phyloP scores from a whole-genome alignment of 2,329 filamentous ascomycete species.

The Tolypocladium ophioglossoides region DNA sequence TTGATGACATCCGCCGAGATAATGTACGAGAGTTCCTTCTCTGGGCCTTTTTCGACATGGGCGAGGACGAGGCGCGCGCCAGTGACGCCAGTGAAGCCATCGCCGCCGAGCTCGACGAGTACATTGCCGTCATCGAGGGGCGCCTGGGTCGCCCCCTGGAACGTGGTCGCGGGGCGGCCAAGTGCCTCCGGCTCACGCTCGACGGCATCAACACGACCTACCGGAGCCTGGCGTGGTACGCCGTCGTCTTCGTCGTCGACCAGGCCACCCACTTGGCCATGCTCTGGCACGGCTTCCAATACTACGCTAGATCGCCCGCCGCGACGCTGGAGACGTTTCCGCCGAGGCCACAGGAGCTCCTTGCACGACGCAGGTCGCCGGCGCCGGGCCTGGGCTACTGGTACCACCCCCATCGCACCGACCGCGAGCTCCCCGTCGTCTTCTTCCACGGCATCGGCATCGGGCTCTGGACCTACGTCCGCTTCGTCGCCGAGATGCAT shows the following conservation, averaged over 20 bases:
- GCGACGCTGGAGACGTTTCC: slow-evolving; percentile 39
- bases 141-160: slow-evolving; percentile 38
- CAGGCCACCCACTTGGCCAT: slow-evolving; percentile 36
- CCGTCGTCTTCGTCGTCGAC: slow-evolving; percentile 44
- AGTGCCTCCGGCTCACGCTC: slow-evolving; percentile 52
- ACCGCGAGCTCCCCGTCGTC: slow-evolving; percentile 42
- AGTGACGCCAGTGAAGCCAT: slow-evolving; percentile 18
- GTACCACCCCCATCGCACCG: slow-evolving; percentile 48
- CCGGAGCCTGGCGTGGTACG: slow-evolving; percentile 54
- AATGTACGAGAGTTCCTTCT: slow-evolving; percentile 56
- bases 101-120: slow-evolving; percentile 31
- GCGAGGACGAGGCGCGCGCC: slow-evolving; percentile 15
- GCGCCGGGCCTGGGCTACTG: slow-evolving; percentile 49
- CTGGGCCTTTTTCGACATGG: slow-evolving; percentile 55
- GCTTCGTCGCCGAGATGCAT: slow-evolving; percentile 44
- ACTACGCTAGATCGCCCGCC: slow-evolving; percentile 29
- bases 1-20: slow-evolving; percentile 50
- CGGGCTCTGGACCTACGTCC: slow-evolving; percentile 51
- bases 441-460: slow-evolving; percentile 65
- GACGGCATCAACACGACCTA: slow-evolving; percentile 52
- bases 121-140: slow-evolving; percentile 41
- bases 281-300: slow-evolving; percentile 37
- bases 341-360: slow-evolving; percentile 39
- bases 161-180: slow-evolving; percentile 44
- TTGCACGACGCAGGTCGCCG: slow-evolving; percentile 35